These are phyloP conservation scores for Tardiomyces depauwii DNA, from an alignment of 1,139 yeast genomes.

Conservation along the genomic window DNA sequence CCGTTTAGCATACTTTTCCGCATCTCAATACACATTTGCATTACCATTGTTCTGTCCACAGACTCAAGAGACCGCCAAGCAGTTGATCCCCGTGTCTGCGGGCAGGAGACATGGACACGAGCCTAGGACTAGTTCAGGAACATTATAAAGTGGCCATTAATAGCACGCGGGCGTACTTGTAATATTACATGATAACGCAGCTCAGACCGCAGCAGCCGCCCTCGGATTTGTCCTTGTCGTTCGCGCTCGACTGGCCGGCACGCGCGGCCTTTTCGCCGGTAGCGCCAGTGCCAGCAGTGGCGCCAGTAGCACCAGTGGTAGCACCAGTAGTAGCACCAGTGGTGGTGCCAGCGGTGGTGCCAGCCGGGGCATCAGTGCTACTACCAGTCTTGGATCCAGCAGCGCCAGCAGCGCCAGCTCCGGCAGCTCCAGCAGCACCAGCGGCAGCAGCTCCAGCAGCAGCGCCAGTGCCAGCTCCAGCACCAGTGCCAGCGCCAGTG, in stretches of 20 bases:
- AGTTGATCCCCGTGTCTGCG: no score
- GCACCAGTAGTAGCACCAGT: conserved; percentile 4
- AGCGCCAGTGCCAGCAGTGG: conserved; percentile 6
- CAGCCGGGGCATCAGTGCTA: conserved; percentile 6
- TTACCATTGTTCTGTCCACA: no score
- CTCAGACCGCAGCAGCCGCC: conserved; percentile 11
- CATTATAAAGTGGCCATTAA: no score
- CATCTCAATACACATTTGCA: neutral
- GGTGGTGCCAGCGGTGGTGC: conserved; percentile 7
- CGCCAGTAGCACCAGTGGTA: conserved; percentile 5
- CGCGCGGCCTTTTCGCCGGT: conserved; percentile 3
- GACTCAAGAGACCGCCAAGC: no score
- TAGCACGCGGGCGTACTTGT: neutral
- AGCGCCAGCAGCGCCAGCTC: conserved; percentile 34
- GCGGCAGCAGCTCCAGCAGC: conserved; percentile 6
- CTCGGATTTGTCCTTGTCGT: conserved; percentile 7
- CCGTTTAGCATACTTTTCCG: neutral
- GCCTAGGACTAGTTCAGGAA: no score
- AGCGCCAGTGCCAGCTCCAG: conserved; percentile 4
- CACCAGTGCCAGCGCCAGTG: conserved; percentile 4
- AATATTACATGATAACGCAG: conserved; percentile 10
- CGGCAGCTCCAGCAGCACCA: conserved; percentile 57
- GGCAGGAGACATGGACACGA: no score
- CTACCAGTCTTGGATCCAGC: conserved; percentile 6
- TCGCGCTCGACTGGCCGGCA: conserved; percentile 4